Conservation (phyloP, 495 filamentous ascomycete species). For the Penicillium bovifimosum region DNA sequence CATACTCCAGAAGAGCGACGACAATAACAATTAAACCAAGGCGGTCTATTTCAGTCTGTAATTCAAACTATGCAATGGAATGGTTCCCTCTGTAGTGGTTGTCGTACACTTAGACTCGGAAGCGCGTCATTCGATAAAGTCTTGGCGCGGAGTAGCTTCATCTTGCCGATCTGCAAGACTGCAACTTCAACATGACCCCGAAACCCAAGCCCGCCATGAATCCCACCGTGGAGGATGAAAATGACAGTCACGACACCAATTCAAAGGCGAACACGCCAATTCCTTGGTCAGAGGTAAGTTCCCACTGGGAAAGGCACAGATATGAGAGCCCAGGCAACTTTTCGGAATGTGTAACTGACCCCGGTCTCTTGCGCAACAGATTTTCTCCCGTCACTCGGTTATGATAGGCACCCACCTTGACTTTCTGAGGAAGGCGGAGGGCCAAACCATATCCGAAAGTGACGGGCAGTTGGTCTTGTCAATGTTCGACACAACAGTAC, state of each 20-base stretch:
- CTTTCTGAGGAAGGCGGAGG: constrained; percentile 28
- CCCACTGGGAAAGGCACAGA: background rate
- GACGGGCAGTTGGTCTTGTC: constrained; percentile 29
- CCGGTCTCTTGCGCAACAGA: constrained; percentile 10
- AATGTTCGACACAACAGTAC: constrained; percentile 37
- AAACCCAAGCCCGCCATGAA: constrained; percentile 6
- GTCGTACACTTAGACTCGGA: constrained; percentile 1
- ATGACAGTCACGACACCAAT: background rate
- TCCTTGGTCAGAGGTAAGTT: constrained; percentile 23
- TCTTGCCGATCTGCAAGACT: constrained; percentile 22
- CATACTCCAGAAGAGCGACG: too few relatives aligned
- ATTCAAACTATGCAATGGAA: too few relatives aligned
- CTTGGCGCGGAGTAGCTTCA: constrained; percentile 26
- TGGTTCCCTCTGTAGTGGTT: too few relatives aligned
- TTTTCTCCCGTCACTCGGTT: constrained; percentile 33
- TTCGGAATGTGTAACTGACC: background rate
- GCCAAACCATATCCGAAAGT: constrained; percentile 14
- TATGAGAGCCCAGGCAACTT: background rate
- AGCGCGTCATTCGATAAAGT: constrained; percentile 7
- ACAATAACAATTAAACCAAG: too few relatives aligned
- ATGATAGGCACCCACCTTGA: constrained; percentile 33
- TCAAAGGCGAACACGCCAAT: constrained; percentile 1
- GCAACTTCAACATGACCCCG: constrained; percentile 6
- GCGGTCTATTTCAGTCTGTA: too few relatives aligned
- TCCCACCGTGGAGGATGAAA: background rate